Base-by-base conservation (phyloP, 2,329 filamentous ascomycete genomes). In the Cladosporium sp. region DNA sequence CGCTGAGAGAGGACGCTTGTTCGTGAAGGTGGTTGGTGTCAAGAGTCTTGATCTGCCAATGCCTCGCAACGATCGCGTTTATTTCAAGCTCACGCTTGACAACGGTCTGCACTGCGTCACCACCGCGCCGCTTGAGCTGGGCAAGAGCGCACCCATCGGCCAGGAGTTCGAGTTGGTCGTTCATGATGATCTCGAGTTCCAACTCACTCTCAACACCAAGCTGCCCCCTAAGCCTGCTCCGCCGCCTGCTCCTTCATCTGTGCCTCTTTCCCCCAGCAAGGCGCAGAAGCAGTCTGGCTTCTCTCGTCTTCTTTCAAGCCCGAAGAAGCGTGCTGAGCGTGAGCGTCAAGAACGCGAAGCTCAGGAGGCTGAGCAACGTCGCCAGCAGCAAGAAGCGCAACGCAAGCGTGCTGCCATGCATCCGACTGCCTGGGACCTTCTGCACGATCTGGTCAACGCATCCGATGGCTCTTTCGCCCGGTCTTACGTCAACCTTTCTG, bases 131-230 rank as follows among this genome's bases (percentile, higher is more conserved):
- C 77, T 97, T 7, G 93, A 98, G 68, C 77, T 98, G 53, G 90
- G 89, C 16, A 86, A 87, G 59, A 92, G 87, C 53, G 92, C 93
- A 2, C 90, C 93, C 0, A 97, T 98, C 59, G 93, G 92, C 6
- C 93, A 98, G 65, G 93, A 98, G 67, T 98, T 98, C 61, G 93
- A 98, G 72, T 83, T 98, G 38, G 91, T 97, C 27, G 93, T 98
- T 20, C 85, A 94, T 43, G 93, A 95, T 59, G 93, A 98, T 60
- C 82, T 98, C n/a, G 93, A 98, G 68, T 98, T 98, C 72, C 93
- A 98, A 70, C 80, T 98, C 33, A 97, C 93, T 0, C 79, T 98
- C 12, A 95, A 96, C 59, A 94, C 95, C 57, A 96, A 96, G 73
- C 78, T 97, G 57, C 88, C 91, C 63, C 88, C 87, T 5, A 82